A percentile compares a stretch with the other conserved stretches of the same genome.
Evolutionary conservation across 2,329 filamentous ascomycete genomes (phyloP).

Genomic region (Talaromyces atroroseus): DNA sequence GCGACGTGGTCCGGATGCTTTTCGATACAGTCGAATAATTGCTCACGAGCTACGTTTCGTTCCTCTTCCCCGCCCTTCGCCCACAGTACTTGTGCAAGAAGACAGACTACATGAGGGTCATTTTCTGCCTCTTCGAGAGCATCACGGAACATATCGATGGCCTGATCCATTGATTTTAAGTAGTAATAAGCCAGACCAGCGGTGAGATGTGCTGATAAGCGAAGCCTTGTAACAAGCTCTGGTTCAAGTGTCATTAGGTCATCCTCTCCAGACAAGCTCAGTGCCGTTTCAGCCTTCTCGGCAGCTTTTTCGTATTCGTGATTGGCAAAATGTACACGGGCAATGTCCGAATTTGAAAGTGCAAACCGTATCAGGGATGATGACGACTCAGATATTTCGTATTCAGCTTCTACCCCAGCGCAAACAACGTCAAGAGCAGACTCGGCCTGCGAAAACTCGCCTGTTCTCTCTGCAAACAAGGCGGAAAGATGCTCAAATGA

Average conservation of each 20-base stretch:
- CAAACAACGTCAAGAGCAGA: constrained; percentile 62
- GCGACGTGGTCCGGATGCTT: constrained; percentile 68
- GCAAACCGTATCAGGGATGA: constrained; percentile 70
- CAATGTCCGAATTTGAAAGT: constrained; percentile 78
- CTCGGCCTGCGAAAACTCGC: constrained; percentile 61
- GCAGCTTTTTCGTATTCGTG: constrained; percentile 62
- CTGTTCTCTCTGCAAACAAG: constrained; percentile 74
- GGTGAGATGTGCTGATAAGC: constrained; percentile 80
- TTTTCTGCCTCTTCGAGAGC: constrained; percentile 71
- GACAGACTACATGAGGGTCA: constrained; percentile 77
- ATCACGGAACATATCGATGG: constrained; percentile 72
- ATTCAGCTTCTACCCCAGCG: constrained; percentile 67
- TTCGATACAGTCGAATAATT: constrained; percentile 76
- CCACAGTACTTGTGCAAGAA: constrained; percentile 90
- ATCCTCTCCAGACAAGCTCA: constrained; percentile 71
- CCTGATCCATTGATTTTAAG: constrained; percentile 57
- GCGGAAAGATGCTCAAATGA: constrained; percentile 71
- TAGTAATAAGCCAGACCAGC: constrained; percentile 79
- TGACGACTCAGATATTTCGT: constrained; percentile 74
- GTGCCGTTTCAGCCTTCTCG: constrained; percentile 72
- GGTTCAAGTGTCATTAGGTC: constrained; percentile 57
- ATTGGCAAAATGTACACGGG: constrained; percentile 71
- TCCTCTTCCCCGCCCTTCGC: constrained; percentile 73
- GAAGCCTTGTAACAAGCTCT: constrained; percentile 62
- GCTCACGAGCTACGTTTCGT: constrained; percentile 67